A percentile compares a stretch with the other conserved stretches of the same genome.
Evolutionary conservation across 768 basidiomycete species (phyloP).

Genomic region (Lepiota brunneoincarnata): DNA sequence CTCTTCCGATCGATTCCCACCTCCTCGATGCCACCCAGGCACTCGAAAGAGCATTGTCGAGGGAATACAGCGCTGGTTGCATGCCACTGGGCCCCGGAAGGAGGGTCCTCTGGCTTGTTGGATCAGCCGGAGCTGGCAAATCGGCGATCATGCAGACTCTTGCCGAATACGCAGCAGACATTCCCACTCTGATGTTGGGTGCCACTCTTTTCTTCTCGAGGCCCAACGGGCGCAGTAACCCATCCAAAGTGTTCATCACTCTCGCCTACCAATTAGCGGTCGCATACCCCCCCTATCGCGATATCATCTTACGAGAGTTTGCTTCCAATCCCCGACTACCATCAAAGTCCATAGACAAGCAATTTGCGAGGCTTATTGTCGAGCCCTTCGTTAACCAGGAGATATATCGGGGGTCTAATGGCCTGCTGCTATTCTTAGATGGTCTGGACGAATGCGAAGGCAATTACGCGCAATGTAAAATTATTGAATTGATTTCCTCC

Average conservation of each 20-base stretch:
- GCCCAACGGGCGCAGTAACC: constrained; percentile 1
- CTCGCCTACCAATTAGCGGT: constrained; percentile 21
- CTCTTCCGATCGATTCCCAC: no score
- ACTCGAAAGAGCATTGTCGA: no score
- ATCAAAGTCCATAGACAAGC: constrained; percentile 9
- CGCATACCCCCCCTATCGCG: neutral
- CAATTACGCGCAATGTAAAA: constrained; percentile 3
- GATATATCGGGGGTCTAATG: neutral
- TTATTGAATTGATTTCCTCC: constrained; percentile 13
- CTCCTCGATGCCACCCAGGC: no score
- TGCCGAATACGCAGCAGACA: constrained; percentile 15
- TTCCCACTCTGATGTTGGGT: constrained; percentile 1
- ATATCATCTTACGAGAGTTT: constrained; percentile 9
- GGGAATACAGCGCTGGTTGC: no score
- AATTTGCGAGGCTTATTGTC: constrained; percentile 14
- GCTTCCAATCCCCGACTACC: constrained; percentile 4
- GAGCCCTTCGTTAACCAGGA: constrained; percentile 6
- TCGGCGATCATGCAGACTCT: constrained; percentile 28
- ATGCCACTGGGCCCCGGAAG: no score
- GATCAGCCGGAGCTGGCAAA: constrained; percentile 26
- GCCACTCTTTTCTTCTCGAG: constrained; percentile 23
- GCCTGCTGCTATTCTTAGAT: constrained; percentile 16
- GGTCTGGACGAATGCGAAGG: constrained; percentile 24
- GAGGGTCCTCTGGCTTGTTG: constrained; percentile 19
- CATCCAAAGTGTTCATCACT: constrained; percentile 15